Conservation (phyloP, 257 asterid species). For the Prunella vulgaris region DNA sequence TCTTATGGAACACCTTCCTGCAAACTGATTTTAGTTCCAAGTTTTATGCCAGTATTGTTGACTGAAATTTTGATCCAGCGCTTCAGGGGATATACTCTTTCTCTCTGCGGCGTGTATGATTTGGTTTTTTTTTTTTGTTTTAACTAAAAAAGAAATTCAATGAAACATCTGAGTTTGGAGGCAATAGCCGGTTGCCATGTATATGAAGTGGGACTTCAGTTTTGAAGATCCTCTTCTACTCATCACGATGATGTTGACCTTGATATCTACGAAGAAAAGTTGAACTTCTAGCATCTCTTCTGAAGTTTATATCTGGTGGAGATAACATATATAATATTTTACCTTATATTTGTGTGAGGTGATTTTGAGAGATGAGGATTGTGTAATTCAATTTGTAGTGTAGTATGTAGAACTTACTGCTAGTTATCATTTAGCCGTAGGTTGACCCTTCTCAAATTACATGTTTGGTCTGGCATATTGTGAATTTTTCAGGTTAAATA, state of each 20-base stretch:
- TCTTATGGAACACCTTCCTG: not conserved
- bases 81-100: not conserved
- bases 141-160: not conserved
- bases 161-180: not conserved
- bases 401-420: slow-evolving; percentile 2
- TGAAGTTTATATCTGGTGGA: not conserved
- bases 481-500: slow-evolving; percentile 36
- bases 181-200: too few species aligned
- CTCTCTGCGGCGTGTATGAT: not conserved
- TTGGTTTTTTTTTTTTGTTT: not conserved
- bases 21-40: not conserved
- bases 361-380: slow-evolving; percentile 2
- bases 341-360: slow-evolving; percentile 5
- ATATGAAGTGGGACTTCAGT: slow-evolving; percentile 2
- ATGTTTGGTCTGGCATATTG: slow-evolving; percentile 6
- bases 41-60: not conserved
- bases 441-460: not conserved
- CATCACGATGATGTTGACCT: not conserved
- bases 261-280: not conserved
- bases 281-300: not conserved
- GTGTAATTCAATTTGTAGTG: not conserved
- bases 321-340: not conserved
- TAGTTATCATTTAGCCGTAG: slow-evolving; percentile 1
- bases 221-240: slow-evolving; percentile 7
- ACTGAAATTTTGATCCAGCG: slow-evolving; percentile 12